phyloP scores from a whole-genome alignment of 768 basidiomycete genomes.

The Antrodiella citrinella region DNA sequence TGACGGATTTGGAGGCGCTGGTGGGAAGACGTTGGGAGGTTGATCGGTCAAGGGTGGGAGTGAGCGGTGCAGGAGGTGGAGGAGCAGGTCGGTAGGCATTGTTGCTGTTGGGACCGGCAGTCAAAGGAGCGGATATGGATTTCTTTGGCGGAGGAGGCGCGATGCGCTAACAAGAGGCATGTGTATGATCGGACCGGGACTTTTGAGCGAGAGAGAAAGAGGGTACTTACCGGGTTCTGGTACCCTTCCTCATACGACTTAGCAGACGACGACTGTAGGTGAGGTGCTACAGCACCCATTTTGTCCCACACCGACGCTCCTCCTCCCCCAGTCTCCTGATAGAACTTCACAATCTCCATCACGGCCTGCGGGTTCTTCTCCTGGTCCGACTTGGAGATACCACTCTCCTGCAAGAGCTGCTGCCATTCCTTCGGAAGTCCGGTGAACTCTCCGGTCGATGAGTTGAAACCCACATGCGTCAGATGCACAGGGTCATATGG shows the following conservation, averaged over 20 bases:
- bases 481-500: conserved; percentile 99
- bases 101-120: conserved; percentile 3
- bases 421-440: conserved; percentile 99
- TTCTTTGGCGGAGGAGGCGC: conserved; percentile 37
- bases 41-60: conserved; percentile 76
- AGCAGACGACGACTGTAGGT: conserved; percentile 15
- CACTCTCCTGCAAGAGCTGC: conserved; percentile 89
- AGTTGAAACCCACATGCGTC: conserved; percentile 99
- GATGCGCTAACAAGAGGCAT: conserved; percentile 23
- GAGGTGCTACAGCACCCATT: conserved; percentile 33
- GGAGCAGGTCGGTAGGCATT: conserved; percentile 74
- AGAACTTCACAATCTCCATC: conserved; percentile 98
- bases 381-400: conserved; percentile 90
- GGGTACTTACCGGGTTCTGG: conserved; percentile 45
- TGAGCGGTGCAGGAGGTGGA: conserved; percentile 54
- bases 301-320: conserved; percentile 66
- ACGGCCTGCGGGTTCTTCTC: conserved; percentile 97
- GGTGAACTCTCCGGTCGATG: conserved; percentile 96
- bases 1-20: conserved; percentile 27
- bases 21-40: conserved; percentile 74
- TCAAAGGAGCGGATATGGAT: conserved; percentile 18
- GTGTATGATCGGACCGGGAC: no score
- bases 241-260: conserved; percentile 40
- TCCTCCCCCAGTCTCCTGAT: conserved; percentile 73
- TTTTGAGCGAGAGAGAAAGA: not conserved